Evolutionary conservation across 2,329 filamentous ascomycete genomes (phyloP), one percentile per base, ranked within the genome.

Genomic region (Nigrospora oryzae): DNA sequence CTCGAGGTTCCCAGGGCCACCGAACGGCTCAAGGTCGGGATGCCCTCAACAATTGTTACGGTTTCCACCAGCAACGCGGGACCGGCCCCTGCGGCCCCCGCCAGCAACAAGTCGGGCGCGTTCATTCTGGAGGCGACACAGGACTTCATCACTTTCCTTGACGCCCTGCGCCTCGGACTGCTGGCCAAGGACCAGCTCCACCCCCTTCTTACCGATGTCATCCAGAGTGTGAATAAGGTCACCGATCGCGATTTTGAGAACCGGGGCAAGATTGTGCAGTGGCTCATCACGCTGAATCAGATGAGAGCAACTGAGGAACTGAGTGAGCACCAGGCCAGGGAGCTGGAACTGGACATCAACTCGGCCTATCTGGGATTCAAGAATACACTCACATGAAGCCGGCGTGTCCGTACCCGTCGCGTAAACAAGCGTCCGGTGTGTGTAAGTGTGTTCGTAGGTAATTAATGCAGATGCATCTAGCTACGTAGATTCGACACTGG

Each of bases 71-170:
- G 40, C 11, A 69, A 64, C 33, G 61, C 63, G 33, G 65, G 60
- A 47, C 65, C 69, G 19, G 66, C 73, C 3, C 63, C 69, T 14
- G 63, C 68, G 30, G 60, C 68, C 5, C 60, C 65, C 12, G 58
- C 63, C 39, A 70, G 61, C 45, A 64, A 69, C 55, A 74, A 72
- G 33, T 77, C 74, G 50, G 78, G 80, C 11, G 70, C 80, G 3
- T 65, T 96, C 33, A 94, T 97, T 47, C 71, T 94, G 36, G 84
- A 91, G 51, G 93, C 93, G 2, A 97, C 91, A 1, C 90, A 98
- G 64, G 94, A 96, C 63, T 98, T 98, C 64, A 98, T 98, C 64
- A 98, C 93, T 0, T 91, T 98, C 60, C 78, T 98, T 43, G 93
- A 98, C 61, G 94, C 93, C 14, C 77, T 98, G 56, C 90, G 90